Percentiles rank a stretch among this genome's conserved stretches.
These are phyloP conservation scores for Picochlorum sp. DNA, from an alignment of 139 green algal genomes.

Conservation along the genomic window DNA sequence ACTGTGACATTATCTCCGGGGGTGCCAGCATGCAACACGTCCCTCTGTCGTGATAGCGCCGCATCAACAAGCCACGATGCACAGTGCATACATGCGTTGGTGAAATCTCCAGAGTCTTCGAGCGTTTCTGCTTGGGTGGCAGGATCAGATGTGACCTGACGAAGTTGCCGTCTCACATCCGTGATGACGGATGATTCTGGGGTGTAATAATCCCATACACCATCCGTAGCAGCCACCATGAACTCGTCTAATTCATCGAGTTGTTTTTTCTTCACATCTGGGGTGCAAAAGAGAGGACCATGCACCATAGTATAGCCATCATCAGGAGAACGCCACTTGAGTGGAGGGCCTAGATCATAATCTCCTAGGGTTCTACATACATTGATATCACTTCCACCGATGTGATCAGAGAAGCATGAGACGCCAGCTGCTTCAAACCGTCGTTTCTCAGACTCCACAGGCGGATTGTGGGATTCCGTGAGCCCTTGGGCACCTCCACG, in stretches of 20 bases:
- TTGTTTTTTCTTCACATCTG: slow-evolving; percentile 11
- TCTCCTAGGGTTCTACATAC: slow-evolving; percentile 32
- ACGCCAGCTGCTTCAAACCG: slow-evolving; percentile 22
- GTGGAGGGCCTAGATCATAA: slow-evolving; percentile 29
- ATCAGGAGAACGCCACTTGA: slow-evolving; percentile 23
- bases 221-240: slow-evolving; percentile 25
- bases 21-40: slow-evolving; percentile 14
- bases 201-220: slow-evolving; percentile 35
- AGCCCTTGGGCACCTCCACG: slow-evolving; percentile 19
- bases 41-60: slow-evolving; percentile 14
- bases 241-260: slow-evolving; percentile 20
- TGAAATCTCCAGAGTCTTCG: too few relatives aligned
- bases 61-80: slow-evolving; percentile 24
- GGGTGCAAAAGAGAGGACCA: slow-evolving; percentile 22
- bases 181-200: slow-evolving; percentile 22
- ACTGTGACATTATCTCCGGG: slow-evolving; percentile 32
- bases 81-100: neutral
- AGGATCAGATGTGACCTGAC: slow-evolving; percentile 12
- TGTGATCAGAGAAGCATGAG: slow-evolving; percentile 26
- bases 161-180: slow-evolving; percentile 16
- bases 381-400: slow-evolving; percentile 28
- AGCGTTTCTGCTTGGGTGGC: neutral
- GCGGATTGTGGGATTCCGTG: slow-evolving; percentile 28
- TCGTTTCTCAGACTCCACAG: slow-evolving; percentile 15
- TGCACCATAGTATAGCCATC: neutral